phyloP scores from a whole-genome alignment of 768 basidiomycete species.

The Lactarius indigo region DNA sequence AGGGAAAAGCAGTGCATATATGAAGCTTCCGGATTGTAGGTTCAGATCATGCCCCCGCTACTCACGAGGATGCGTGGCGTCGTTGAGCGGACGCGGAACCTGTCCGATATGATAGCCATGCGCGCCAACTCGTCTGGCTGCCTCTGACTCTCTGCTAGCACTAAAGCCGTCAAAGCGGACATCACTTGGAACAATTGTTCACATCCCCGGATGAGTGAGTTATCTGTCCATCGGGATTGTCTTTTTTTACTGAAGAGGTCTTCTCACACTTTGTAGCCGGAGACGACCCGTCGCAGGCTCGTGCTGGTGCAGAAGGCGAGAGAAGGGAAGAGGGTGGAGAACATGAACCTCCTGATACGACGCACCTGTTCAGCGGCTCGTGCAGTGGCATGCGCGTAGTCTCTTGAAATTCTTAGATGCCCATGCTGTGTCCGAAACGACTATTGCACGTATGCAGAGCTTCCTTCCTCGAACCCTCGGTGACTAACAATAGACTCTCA shows the following conservation, averaged over 20 bases:
- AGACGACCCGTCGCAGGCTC: conserved; percentile 27
- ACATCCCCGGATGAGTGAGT: conserved; percentile 54
- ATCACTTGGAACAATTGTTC: conserved; percentile 75
- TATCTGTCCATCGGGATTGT: background rate
- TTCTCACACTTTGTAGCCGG: conserved; percentile 18
- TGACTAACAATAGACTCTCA: no score
- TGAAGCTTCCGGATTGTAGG: conserved; percentile 39
- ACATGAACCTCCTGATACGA: conserved; percentile 43
- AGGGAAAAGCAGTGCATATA: background rate
- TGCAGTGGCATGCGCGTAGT: conserved; percentile 69
- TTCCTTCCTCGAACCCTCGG: no score
- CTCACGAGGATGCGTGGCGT: conserved; percentile 74
- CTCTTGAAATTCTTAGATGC: conserved; percentile 80
- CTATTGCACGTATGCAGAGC: conserved; percentile 76
- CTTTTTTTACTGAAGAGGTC: background rate
- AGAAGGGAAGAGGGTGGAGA: conserved; percentile 37
- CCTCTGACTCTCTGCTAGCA: conserved; percentile 53
- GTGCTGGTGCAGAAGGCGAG: conserved; percentile 31
- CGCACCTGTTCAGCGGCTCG: conserved; percentile 55
- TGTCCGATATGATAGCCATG: conserved; percentile 67
- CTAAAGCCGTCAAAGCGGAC: conserved; percentile 73
- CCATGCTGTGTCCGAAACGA: conserved; percentile 76
- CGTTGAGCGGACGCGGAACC: conserved; percentile 65
- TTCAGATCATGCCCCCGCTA: conserved; percentile 74
- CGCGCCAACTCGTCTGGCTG: conserved; percentile 63